Base-by-base conservation (phyloP, 495 filamentous ascomycete species). In the Podospora conica region DNA sequence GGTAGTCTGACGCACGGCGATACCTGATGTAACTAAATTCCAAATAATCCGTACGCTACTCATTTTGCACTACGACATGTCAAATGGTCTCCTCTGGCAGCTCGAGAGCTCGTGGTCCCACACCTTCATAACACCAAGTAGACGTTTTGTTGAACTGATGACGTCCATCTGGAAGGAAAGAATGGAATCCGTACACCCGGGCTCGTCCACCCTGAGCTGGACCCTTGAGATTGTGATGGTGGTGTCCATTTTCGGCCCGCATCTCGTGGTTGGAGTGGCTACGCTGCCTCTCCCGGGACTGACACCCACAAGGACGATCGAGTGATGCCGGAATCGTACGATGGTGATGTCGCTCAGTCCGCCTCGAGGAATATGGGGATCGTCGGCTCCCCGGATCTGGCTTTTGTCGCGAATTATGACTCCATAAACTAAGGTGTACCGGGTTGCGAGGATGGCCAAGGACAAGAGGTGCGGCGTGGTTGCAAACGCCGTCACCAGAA, bases 251-350 rank as follows among this genome's bases (percentile, higher is more conserved):
- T 25, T 59, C 58, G 24, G 25, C 25, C 58, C 58, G 58, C 24
- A 59, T 18, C 24, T 29, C 24, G 22, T 29, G 58, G 29, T 9
- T 48, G 40, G 40, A 48, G 15, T 12, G 18, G 15, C 33, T 12
- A 27, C 25, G 2, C 25, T 3, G 25, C 6, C 9, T 21, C 20
- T 57, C 56, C 25, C 11, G 12, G 24, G 56, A 28, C 56, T 59
- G 21, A 29, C 57, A 59, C 29, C 57, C 29, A 8, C 58, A 9
- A 33, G 9, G n/a, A 27, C 25, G 25, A 15, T 10, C 9, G n/a
- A 59, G 58, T 59, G 58, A 59, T 29, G 58, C 25, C 21, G 28
- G 21, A 31, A 59, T 59, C 58, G 58, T 59, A 59, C 25, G 58
- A 59, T 33, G 18, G 21, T 29, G 25, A 59, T 29, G 15, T 20